phyloP scores from a whole-genome alignment of 2,329 filamentous ascomycete species.

The Talaromyces amestolkiae region DNA sequence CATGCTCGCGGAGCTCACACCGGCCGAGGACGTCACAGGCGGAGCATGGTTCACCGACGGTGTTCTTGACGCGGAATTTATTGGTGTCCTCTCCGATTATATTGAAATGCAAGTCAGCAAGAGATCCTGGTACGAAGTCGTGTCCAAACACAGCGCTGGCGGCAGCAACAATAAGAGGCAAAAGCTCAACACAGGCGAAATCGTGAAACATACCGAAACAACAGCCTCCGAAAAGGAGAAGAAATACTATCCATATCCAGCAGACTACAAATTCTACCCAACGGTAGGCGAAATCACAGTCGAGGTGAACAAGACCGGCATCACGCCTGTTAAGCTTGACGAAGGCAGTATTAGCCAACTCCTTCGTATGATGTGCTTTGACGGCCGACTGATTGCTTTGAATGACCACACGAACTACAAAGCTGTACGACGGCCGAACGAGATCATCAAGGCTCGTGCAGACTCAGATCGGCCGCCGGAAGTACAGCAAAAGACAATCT shows the following conservation, averaged over 20 bases:
- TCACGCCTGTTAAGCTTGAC: slow-evolving; percentile 67
- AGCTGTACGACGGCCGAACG: slow-evolving; percentile 41
- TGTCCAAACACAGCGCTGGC: slow-evolving; percentile 34
- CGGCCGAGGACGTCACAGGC: slow-evolving; percentile 85
- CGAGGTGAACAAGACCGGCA: slow-evolving; percentile 65
- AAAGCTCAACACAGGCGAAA: slow-evolving; percentile 18
- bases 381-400: slow-evolving; percentile 71
- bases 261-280: slow-evolving; percentile 74
- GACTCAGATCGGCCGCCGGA: slow-evolving; percentile 21
- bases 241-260: slow-evolving; percentile 51
- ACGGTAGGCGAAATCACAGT: slow-evolving; percentile 75
- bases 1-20: slow-evolving; percentile 80
- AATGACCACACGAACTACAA: slow-evolving; percentile 52
- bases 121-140: slow-evolving; percentile 65
- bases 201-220: slow-evolving; percentile 27
- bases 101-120: slow-evolving; percentile 71
- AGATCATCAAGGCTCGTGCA: slow-evolving; percentile 22
- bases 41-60: slow-evolving; percentile 94
- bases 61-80: slow-evolving; percentile 83
- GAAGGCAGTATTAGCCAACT: slow-evolving; percentile 80
- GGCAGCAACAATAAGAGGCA: slow-evolving; percentile 17
- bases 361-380: slow-evolving; percentile 83
- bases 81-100: slow-evolving; percentile 70
- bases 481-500: slow-evolving; percentile 31
- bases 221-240: slow-evolving; percentile 24